Percentiles rank a stretch among this genome's conserved stretches.
Evolutionary conservation across 805 yeast species (phyloP).

Genomic region (Pichia deserticola): DNA sequence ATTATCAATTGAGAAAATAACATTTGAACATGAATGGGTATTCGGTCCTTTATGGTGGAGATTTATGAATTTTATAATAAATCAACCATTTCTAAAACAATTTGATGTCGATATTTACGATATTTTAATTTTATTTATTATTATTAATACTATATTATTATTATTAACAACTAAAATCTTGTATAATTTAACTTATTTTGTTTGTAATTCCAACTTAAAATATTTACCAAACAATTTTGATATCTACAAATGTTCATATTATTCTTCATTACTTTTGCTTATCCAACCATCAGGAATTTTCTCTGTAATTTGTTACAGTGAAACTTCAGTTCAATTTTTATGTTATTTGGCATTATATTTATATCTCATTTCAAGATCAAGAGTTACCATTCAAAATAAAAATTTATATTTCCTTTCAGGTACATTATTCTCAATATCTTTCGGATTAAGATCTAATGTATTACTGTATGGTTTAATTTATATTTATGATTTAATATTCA

Average conservation of each 20-base stretch:
- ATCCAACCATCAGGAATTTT: constrained; percentile 81
- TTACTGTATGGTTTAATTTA: constrained; percentile 63
- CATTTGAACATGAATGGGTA: constrained; percentile 88
- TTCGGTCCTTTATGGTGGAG: constrained; percentile 76
- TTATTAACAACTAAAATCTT: constrained; percentile 40
- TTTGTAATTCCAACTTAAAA: constrained; percentile 7
- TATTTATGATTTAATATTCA: constrained; percentile 41
- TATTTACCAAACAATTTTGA: background rate
- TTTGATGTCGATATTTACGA: constrained; percentile 30
- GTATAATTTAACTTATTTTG: constrained; percentile 37
- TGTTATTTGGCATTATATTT: constrained; percentile 49
- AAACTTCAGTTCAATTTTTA: constrained; percentile 57
- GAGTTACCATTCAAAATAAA: constrained; percentile 3
- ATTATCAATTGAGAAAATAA: constrained; percentile 40
- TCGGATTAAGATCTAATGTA: constrained; percentile 69
- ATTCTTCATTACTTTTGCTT: constrained; percentile 35
- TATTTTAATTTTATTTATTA: constrained; percentile 39
- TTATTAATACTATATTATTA: constrained; percentile 48
- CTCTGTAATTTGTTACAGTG: constrained; percentile 67
- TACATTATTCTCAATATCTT: constrained; percentile 44
- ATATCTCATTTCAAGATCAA: constrained; percentile 31
- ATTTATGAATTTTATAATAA: constrained; percentile 17
- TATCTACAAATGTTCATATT: constrained; percentile 8
- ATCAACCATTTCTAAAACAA: too few relatives aligned
- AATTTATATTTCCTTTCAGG: constrained; percentile 41